Evolutionary conservation across 805 yeast species (phyloP).

Genomic region (Candida parachauliodes): DNA sequence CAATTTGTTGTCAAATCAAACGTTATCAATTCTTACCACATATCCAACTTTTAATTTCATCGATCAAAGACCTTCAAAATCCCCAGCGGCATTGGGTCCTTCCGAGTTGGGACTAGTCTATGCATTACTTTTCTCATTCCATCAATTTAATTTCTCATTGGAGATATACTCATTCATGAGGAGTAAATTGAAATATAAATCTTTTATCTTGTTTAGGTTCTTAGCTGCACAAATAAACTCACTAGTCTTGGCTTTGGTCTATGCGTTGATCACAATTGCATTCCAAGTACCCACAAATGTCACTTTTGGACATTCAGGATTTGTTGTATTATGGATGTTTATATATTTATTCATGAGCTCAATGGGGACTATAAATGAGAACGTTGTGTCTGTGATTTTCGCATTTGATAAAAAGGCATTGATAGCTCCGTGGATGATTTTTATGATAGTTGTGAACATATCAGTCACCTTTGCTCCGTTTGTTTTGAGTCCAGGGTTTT

Average conservation of each 20-base stretch:
- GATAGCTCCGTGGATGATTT: conserved; percentile 29
- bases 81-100: conserved; percentile 28
- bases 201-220: conserved; percentile 25
- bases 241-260: conserved; percentile 26
- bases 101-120: conserved; percentile 31
- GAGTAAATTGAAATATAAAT: conserved; percentile 18
- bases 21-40: conserved; percentile 15
- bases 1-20: conserved; percentile 12
- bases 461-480: conserved; percentile 33
- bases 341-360: conserved; percentile 27
- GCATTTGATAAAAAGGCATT: conserved; percentile 17
- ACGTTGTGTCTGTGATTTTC: conserved; percentile 17
- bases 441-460: conserved; percentile 26
- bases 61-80: conserved; percentile 18
- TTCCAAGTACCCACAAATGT: conserved; percentile 23
- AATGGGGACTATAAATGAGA: conserved; percentile 26
- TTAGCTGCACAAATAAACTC: conserved; percentile 28
- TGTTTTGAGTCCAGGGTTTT: conserved; percentile 27
- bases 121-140: conserved; percentile 29
- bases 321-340: conserved; percentile 30
- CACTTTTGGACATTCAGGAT: conserved; percentile 29
- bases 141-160: conserved; percentile 30
- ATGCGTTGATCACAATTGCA: conserved; percentile 28
- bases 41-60: conserved; percentile 20
- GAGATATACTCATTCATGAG: conserved; percentile 21